These are phyloP conservation scores for Cercospora zeae-maydis DNA, from an alignment of 2,329 filamentous ascomycete species.

Conservation along the genomic window DNA sequence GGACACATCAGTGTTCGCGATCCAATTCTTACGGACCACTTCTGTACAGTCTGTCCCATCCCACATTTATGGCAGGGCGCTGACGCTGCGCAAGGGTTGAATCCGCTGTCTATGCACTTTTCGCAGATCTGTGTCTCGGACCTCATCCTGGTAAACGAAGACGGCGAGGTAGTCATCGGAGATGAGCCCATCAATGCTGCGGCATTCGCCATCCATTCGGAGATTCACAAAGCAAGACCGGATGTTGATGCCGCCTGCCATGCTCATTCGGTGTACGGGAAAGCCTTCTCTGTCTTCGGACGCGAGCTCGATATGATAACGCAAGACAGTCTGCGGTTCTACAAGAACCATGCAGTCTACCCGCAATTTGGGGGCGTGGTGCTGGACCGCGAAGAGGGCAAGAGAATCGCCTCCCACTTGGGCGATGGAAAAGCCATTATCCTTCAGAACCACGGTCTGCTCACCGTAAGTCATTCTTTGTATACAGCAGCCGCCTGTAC, in stretches of 20 bases:
- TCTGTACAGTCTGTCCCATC: constrained; percentile 28
- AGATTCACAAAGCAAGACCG: constrained; percentile 42
- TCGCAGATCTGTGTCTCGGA: constrained; percentile 42
- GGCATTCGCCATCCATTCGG: constrained; percentile 46
- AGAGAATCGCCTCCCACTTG: constrained; percentile 40
- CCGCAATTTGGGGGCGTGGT: constrained; percentile 47
- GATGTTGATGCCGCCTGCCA: constrained; percentile 43
- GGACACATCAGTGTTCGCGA: constrained; percentile 42
- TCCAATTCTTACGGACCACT: constrained; percentile 36
- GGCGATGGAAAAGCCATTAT: constrained; percentile 41
- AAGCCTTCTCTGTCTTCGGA: constrained; percentile 48
- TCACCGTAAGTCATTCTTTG: constrained; percentile 37
- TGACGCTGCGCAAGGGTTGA: constrained; percentile 31
- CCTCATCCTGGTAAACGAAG: constrained; percentile 45
- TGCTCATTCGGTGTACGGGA: constrained; percentile 47
- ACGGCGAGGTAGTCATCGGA: constrained; percentile 43
- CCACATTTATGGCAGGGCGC: not conserved
- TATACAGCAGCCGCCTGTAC: not conserved
- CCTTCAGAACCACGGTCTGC: constrained; percentile 45
- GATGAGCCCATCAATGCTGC: constrained; percentile 45
- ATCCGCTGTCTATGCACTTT: constrained; percentile 47
- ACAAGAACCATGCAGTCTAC: constrained; percentile 43
- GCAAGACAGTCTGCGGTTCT: constrained; percentile 46
- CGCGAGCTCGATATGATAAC: constrained; percentile 47
- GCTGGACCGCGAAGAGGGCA: constrained; percentile 43